Base-by-base conservation (phyloP, 352 stramenopile species). In the Globisporangium nodosum region DNA sequence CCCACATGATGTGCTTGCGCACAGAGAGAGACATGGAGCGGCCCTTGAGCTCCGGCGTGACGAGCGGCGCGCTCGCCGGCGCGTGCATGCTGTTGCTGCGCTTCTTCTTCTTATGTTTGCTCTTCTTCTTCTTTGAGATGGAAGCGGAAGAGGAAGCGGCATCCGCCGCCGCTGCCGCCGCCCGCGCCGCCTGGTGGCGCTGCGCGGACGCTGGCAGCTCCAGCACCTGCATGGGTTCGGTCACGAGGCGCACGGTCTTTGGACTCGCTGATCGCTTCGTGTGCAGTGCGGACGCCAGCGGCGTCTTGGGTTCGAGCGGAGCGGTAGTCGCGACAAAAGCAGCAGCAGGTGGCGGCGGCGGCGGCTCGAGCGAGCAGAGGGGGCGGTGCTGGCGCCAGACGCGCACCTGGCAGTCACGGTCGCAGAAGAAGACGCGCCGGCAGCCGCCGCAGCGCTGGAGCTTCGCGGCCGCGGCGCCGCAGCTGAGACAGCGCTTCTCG, bases 1-100 rank as follows among this genome's bases (percentile, higher is more conserved):
- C 85, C 85, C 85, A 94, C 54, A 87, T 80, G 37, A 94, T 67
- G 65, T 85, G 81, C 66, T 90, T 92, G 21, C 74, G 71, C 48
- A 60, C 71, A 21, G 71, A 74, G 8, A 92, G 69, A 37, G 81
- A 92, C 31, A 71, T 59, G 15, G 82, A 92, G 40, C 82, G 78
- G 50, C 78, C 77, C 65, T 89, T 90, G 18, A 56, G 37, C 15
- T 67, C 31, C 11, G 54, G 56, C 12, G 52, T 39, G 20, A 55
- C 35, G 60, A 75, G 60, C 40, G 60, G 57, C 13, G 33, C 66
- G 52, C 58, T 79, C 21, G 69, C 60, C 1, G 73, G 58, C 46
- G 76, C 70, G 52, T 88, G 78, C 53, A 93, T 65, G 33, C 70
- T 86, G 53, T 90, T 85, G 58, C 80, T 92, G 48, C 85, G 85